Base-by-base conservation (phyloP, 129 eudicot species). In the Heracleum sosnowskyi region DNA sequence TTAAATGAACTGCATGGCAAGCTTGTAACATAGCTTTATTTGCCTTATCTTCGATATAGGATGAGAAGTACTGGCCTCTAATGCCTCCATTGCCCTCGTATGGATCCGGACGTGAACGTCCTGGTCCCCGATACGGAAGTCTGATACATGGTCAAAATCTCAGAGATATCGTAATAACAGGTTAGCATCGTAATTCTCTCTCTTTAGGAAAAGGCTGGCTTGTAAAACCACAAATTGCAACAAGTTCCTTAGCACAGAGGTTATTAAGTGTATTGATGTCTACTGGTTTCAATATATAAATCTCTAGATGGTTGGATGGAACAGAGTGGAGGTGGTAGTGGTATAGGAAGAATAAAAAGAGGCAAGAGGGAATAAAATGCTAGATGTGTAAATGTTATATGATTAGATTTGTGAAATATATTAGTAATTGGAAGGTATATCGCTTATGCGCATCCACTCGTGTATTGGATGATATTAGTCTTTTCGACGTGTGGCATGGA, bases 71-170 rank as follows among this genome's bases (percentile, higher is more conserved):
- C 69, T 96, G 99, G 99, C 85, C 95, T 84, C 79, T 96, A 29
- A 82, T 96, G 97, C 97, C 97, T 74, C 97, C 99, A 76, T 77
- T 96, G 88, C 99, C 99, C 60, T 96, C 99, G 1, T 96, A 96
- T 75, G 99, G 99, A 28, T 86, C 86, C 41, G 99, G 99, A 34
- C 88, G 99, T 83, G 99, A 96, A 82, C 97, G 86, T 86, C 90
- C 89, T 24, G 99, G 99, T 75, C 87, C 99, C 44, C 87, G 99
- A 79, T 96, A 87, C 69, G 99, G 99, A 68, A 96, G 99, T 85
- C 84, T 96, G 79, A 96, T 96, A 71, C 99, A 96, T 83, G 99
- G 99, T 36, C 95, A 96, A 84, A 92, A 96, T 85, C 97, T 96
- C 75, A 82, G 79, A 87, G 99, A 96, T 82, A 90, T 96, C 8